Evolutionary conservation across 225 moss, liverwort and hornwort species (phyloP), one percentile per base, ranked within the genome.

Genomic region (Physcomitrium patens): DNA sequence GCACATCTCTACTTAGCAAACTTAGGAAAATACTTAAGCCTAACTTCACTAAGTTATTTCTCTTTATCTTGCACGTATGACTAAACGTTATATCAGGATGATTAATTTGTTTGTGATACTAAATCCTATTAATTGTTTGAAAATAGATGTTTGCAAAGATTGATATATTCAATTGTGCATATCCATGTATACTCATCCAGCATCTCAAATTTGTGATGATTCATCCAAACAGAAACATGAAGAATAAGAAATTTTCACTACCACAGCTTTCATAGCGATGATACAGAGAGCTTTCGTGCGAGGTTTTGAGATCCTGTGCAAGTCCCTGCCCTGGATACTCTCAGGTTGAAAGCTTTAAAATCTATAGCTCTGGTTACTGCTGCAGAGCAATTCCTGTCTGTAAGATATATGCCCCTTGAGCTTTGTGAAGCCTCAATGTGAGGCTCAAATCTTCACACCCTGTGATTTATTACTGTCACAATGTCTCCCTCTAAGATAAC

Each of bases 401-500:
- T 51, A 53, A 53, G 16, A 53, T 7, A 17, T 69, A 44, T 59
- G 69, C 24, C 69, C 23, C 56, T 72, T 59, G 48, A 54, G 12
- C 65, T 77, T 26, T 65, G 68, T 52, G 65, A 77, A 69, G 80
- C 80, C 86, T 83, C 81, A 86, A 83, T 83, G 78, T 73, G 78
- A 86, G 73, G 73, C 80, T 69, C 63, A 76, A 61, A 63, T 79
- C 72, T 52, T 41, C 15, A 59, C 55, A 57, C 60, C 63, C 53
- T 53, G 53, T n/a, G 31, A 18, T 7, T 15, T 37, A 50, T 50
- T 51, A 73, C 48, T 71, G 50, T 1, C 23, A 42, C 24, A 41
- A 5, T 58, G 53, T 67, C 46, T 67, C 24, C 67, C 52, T 70
- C 57, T 64, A 59, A 14, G 23, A 47, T 46, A 70, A 75, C 47